Evolutionary conservation across 2,329 filamentous ascomycete genomes (phyloP), one percentile per base, ranked within the genome.

Genomic region (Sporothrix dimorphospora): DNA sequence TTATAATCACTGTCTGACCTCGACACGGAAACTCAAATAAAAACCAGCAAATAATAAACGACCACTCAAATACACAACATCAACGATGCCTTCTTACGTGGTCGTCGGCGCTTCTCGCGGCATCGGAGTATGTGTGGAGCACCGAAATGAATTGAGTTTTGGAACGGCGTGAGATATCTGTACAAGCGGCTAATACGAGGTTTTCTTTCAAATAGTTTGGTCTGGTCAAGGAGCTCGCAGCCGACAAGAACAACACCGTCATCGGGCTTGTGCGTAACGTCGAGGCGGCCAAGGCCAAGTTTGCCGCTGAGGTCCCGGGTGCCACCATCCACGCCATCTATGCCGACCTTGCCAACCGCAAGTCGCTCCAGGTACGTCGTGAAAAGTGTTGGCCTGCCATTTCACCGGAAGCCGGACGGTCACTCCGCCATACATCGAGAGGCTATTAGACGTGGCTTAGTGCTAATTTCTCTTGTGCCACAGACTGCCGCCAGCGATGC

Each of bases 261-360:
- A 77, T 87, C 67, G 85, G 85, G 4, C 77, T 86, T 0, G 85
- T 84, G 24, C 84, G 85, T 24, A 76, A 86, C 77, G 86, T 85
- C 74, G 73, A 77, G 1, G 77, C 78, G 0, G 83, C 84, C 3
- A 81, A 86, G 30, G 79, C 82, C 69, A 84, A 82, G 75, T 79
- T 87, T 0, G 75, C 78, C 1, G 74, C 77, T 45, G 83, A 87
- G 74, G 77, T 85, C 4, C 74, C 75, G 0, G 77, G 72, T 4
- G 78, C 80, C 51, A 87, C 87, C 65, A 77, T 88, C 63, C 81
- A 83, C 72, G 79, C 87, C 72, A 30, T 88, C 24, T 74, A 83
- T 24, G 85, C 78, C 19, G 84, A 88, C 71, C 75, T 87, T 47
- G 79, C 78, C 11, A 78, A 83, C 73, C 79, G 81, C 66, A 76